Base-by-base conservation (phyloP, 2,329 filamentous ascomycete genomes). In the Clarireedia sp. region DNA sequence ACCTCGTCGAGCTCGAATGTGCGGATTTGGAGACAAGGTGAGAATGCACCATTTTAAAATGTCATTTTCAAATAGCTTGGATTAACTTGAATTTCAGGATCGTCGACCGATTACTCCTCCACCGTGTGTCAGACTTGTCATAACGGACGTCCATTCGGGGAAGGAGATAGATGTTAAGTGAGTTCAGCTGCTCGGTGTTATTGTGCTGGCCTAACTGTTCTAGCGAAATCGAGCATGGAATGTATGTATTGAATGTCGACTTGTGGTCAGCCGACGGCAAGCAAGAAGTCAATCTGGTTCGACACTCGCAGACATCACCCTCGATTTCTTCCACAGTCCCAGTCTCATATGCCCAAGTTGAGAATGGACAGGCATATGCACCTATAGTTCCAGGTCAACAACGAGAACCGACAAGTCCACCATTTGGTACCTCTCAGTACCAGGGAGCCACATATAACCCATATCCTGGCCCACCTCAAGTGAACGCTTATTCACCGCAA, bases 1-100 rank as follows among this genome's bases (percentile, higher is more conserved):
- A 71, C 94, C 94, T 50, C 80, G 89, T 65, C 84, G 94, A 65
- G 94, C 94, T 62, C 88, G 94, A 59, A 97, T 97, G 94, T 99
- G 94, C 74, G 94, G 94, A 7, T 99, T 97, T 74, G 94, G 94
- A 60, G 94, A 99, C 75, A 99, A 97, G 80, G 89, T 94, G 73
- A 55, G 58, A 48, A 24, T 33, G 29, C 29, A 12, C 9, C 29
- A 33, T 41, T 19, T 8, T 41, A 14, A 41, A 14, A 44, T 17
- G 21, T 16, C 14, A 41, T 37, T 61, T 23, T 33, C 8, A 14
- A 33, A 33, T 2, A 33, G 33, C 24, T 40, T 10, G 23, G 38
- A 10, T 6, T 17, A 41, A 17, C 45, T 48, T 14, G 21, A n/a
- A 21, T 21, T 33, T 16, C 66, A 95, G 88, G 94, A 99, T 71